Evolutionary conservation across 441 rosid species (phyloP).

Genomic region (Erodium chrysanthum): DNA sequence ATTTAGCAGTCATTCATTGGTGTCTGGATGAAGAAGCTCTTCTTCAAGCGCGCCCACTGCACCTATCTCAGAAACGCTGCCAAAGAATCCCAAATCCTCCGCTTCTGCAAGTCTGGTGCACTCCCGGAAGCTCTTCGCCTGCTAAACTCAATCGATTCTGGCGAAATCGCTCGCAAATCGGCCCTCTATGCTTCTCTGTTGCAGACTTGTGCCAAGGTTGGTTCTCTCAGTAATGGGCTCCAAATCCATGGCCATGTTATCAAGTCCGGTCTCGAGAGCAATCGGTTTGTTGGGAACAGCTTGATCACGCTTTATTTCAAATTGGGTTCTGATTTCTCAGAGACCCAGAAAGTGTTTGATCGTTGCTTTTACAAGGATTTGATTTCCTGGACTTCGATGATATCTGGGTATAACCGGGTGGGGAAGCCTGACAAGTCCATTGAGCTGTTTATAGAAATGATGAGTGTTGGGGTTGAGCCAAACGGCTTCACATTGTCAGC

Average conservation of each 20-base stretch:
- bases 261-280: slow-evolving; percentile 61
- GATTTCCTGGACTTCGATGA: slow-evolving; percentile 73
- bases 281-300: slow-evolving; percentile 66
- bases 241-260: slow-evolving; percentile 57
- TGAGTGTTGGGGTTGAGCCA: slow-evolving; percentile 48
- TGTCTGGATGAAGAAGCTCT: background rate
- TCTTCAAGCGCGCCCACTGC: background rate
- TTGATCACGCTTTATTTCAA: slow-evolving; percentile 67
- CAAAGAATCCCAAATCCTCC: slow-evolving; percentile 31
- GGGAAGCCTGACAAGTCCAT: slow-evolving; percentile 40
- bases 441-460: slow-evolving; percentile 52
- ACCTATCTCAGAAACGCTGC: background rate
- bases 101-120: slow-evolving; percentile 18
- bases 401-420: slow-evolving; percentile 46
- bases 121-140: slow-evolving; percentile 41
- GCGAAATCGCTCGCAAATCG: slow-evolving; percentile 33
- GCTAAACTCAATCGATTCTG: slow-evolving; percentile 35
- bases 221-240: slow-evolving; percentile 46
- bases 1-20: too few species aligned
- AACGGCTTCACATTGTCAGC: slow-evolving; percentile 62
- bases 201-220: slow-evolving; percentile 49
- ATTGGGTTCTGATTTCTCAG: slow-evolving; percentile 40
- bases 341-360: slow-evolving; percentile 51
- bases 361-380: slow-evolving; percentile 46
- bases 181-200: slow-evolving; percentile 48